A percentile compares a stretch with the other conserved stretches of the same genome.
These are phyloP conservation scores for Linnemannia exigua DNA, from an alignment of 192 early-diverging fungal species.

Conservation along the genomic window DNA sequence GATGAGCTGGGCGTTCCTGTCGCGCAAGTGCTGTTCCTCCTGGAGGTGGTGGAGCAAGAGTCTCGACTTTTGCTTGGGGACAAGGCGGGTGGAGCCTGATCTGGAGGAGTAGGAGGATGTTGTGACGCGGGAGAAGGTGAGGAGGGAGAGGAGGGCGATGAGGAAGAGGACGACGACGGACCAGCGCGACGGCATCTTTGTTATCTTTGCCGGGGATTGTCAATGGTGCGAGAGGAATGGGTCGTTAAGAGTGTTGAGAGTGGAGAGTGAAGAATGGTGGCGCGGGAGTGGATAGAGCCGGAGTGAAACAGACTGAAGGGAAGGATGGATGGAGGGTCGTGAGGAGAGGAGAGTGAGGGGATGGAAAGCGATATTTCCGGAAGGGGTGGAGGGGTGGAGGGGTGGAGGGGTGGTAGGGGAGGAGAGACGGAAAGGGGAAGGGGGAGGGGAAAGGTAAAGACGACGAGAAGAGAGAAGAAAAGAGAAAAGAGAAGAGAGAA, in stretches of 20 bases:
- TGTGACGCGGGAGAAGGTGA: constrained; percentile 34
- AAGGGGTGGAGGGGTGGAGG: background rate
- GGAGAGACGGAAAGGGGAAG: background rate
- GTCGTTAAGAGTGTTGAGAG: constrained; percentile 15
- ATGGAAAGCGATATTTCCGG: constrained; percentile 7
- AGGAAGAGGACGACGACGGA: constrained; percentile 36
- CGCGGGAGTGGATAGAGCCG: background rate
- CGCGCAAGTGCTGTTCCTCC: constrained; percentile 45
- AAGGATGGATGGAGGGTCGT: background rate
- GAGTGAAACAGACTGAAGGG: background rate
- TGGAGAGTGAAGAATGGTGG: background rate
- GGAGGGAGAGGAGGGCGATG: constrained; percentile 39
- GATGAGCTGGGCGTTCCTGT: constrained; percentile 29
- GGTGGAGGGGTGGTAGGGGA: background rate
- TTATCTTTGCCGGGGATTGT: background rate
- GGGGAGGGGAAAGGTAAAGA: no score
- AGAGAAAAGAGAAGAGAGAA: background rate
- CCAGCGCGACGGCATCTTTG: constrained; percentile 43
- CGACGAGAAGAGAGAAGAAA: background rate
- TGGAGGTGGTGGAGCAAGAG: constrained; percentile 36
- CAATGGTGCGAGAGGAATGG: background rate
- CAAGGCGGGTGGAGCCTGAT: background rate
- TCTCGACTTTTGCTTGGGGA: background rate
- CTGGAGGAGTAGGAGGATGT: background rate
- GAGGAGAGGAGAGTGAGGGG: background rate